Evolutionary conservation across 306 rosid species (phyloP), one percentile per base, ranked within the genome.

Genomic region (Acacia confusa): DNA sequence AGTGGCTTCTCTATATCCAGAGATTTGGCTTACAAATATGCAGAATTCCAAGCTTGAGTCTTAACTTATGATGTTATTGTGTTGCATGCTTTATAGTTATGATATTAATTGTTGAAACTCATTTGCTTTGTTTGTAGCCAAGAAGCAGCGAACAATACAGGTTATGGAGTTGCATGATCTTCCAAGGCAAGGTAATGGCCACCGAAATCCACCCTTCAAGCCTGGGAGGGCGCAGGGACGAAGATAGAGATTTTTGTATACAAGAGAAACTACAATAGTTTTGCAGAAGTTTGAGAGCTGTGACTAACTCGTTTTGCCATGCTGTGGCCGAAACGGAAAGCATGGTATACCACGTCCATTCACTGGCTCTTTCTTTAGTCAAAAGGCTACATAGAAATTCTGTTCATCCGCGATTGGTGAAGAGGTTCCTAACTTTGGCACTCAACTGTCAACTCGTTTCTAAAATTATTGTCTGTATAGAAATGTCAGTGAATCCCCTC

Each of bases 121-220:
- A 11, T 77, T 32, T 14, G 75, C 81, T 57, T 45, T 76, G 10
- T 47, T 78, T 61, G 74, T 94, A 94, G 99, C 98, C 75, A 95
- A 95, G 91, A 93, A 82, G 87, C 99, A 92, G 82, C 81, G 99
- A 53, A 96, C 96, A 0, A 87, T 93, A 75, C 99, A 96, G 78
- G 97, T 96, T 3, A 96, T 96, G 99, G 99, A 93, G 70, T 61
- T 96, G 78, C 96, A 81, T 25, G 98, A 96, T 66, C 91, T 96
- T 61, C 98, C 99, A 0, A 96, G 91, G 88, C 98, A 93, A 79
- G 92, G 85, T 13, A 66, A 70, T 14, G 88, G 53, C 22, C 88
- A 84, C 41, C 78, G 94, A 78, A 87, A 91, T 83, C 82, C 91
- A 24, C 85, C 86, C 34, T 17, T 74, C 48, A 95, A 92, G 79